Percentiles rank a stretch among this genome's conserved stretches.
Evolutionary conservation across 169 alveolate species (phyloP).

Genomic region (Blepharisma undulans): DNA sequence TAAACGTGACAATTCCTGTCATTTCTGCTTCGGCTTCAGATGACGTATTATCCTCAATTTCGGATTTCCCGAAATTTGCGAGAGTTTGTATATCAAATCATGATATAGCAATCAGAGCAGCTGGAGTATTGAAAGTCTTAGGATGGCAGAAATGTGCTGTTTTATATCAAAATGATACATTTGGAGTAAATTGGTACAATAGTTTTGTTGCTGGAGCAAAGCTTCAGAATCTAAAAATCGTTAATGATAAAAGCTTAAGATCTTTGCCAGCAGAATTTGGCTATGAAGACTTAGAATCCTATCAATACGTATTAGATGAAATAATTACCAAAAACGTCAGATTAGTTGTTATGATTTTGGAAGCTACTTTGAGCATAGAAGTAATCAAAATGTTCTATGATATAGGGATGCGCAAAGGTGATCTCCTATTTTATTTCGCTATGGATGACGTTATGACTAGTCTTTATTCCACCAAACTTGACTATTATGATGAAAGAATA

Average conservation of each 20-base stretch:
- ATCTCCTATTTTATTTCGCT: neutral
- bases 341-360: neutral
- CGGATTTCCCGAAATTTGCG: neutral
- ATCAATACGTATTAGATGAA: neutral
- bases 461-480: neutral
- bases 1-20: neutral
- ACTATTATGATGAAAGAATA: neutral
- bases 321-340: neutral
- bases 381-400: neutral
- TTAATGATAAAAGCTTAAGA: neutral
- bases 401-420: neutral
- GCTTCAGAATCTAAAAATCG: neutral
- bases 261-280: neutral
- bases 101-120: neutral
- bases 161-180: neutral
- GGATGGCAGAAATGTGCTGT: neutral
- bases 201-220: neutral
- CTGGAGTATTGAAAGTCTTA: neutral
- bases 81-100: neutral
- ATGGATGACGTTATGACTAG: neutral
- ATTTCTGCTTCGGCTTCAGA: neutral
- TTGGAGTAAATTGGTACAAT: neutral
- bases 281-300: neutral
- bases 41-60: neutral
- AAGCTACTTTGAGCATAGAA: neutral